Conservation (phyloP, 495 filamentous ascomycete species). For the Xylaria castorea region DNA sequence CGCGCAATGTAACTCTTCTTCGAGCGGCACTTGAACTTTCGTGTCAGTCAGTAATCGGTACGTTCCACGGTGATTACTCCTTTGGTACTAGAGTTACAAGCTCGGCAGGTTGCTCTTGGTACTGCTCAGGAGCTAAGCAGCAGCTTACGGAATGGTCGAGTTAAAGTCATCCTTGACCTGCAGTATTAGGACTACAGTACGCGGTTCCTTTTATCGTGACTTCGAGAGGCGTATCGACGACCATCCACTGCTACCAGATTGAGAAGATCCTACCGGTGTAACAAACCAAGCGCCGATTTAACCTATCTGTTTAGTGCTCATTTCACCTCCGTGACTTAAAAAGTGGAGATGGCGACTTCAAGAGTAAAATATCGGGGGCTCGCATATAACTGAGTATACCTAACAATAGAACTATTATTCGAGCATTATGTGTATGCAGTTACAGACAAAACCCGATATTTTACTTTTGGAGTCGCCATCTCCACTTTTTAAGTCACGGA, state of each 20-base stretch:
- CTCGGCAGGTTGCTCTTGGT: neutral
- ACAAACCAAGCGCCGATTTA: slow-evolving; percentile 23
- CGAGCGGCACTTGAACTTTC: neutral
- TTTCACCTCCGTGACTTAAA: too few species aligned
- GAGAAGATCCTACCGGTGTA: slow-evolving; percentile 2
- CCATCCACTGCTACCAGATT: neutral
- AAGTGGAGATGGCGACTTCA: too few species aligned
- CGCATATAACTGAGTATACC: too few species aligned
- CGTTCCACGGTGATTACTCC: too few species aligned
- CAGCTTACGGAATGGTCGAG: neutral
- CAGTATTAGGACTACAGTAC: neutral
- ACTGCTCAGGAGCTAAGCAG: neutral
- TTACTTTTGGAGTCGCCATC: too few species aligned
- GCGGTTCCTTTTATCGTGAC: neutral
- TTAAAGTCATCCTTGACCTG: neutral
- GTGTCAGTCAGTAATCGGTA: neutral
- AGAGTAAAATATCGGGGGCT: too few species aligned
- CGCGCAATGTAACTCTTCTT: neutral
- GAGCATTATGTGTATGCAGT: too few species aligned
- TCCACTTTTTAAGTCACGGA: too few species aligned
- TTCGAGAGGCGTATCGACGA: neutral
- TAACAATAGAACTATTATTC: too few species aligned
- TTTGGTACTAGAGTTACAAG: neutral
- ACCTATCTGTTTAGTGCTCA: too few species aligned
- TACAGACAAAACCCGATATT: too few species aligned